phyloP scores from a whole-genome alignment of 139 green algal genomes.

The Marvania coccoides region DNA sequence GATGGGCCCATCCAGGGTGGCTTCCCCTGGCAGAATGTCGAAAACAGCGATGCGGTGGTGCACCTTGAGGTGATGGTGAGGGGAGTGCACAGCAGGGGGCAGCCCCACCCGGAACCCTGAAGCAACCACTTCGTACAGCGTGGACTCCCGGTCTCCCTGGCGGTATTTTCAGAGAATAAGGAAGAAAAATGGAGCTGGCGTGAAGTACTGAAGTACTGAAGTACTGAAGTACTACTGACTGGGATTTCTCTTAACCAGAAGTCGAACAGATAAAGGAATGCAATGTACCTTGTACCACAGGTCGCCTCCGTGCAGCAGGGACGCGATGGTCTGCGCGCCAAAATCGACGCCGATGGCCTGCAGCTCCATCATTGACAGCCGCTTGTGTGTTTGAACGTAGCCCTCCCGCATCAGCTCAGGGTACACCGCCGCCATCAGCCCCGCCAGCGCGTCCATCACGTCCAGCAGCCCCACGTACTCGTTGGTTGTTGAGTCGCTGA shows the following conservation, averaged over 20 bases:
- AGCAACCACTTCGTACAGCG: slow-evolving; percentile 17
- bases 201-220: too few species aligned
- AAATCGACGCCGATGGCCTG: slow-evolving; percentile 26
- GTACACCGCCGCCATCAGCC: slow-evolving; percentile 13
- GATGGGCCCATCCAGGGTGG: slow-evolving; percentile 21
- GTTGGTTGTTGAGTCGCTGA: slow-evolving; percentile 6
- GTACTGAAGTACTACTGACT: too few species aligned
- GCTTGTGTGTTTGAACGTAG: slow-evolving; percentile 17
- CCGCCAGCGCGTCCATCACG: slow-evolving; percentile 6
- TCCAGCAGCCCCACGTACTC: slow-evolving; percentile 28
- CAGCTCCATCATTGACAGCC: slow-evolving; percentile 23
- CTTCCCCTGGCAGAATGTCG: slow-evolving; percentile 28
- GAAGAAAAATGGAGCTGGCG: too few species aligned
- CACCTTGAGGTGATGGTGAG: slow-evolving; percentile 16
- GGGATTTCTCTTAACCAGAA: too few species aligned
- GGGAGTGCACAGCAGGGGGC: slow-evolving; percentile 5
- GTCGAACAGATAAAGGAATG: too few species aligned
- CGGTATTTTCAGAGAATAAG: too few species aligned
- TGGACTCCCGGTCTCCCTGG: slow-evolving; percentile 14
- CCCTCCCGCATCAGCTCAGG: slow-evolving; percentile 13
- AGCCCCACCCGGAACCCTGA: slow-evolving; percentile 15
- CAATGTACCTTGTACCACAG: slow-evolving; percentile 28
- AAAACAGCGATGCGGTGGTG: slow-evolving; percentile 28
- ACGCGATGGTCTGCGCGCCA: neutral
- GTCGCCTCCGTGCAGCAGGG: slow-evolving; percentile 23